Conservation (phyloP, 345 rosid species). For the Anacardium occidentale region DNA sequence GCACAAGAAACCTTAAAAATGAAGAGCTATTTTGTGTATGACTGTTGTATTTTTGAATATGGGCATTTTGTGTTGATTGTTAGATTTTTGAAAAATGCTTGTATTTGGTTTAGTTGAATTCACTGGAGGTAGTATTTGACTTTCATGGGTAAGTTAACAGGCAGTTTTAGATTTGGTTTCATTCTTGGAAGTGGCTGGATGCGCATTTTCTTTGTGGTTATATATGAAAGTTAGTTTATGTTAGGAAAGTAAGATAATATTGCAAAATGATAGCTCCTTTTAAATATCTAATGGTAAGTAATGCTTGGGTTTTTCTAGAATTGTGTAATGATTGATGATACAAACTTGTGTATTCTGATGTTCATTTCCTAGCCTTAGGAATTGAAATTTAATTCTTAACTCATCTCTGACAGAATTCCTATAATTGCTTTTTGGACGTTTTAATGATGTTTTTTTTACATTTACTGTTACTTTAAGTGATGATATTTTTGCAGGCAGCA, state of each 20-base stretch:
- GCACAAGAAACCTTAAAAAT: slow-evolving; percentile 5
- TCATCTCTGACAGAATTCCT: neutral
- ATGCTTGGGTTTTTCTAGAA: neutral
- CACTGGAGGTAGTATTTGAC: neutral
- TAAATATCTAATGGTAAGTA: neutral
- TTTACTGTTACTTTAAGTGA: slow-evolving; percentile 16
- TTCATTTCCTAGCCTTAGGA: neutral
- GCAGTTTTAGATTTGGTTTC: neutral
- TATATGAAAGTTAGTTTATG: slow-evolving; percentile 4
- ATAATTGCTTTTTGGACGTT: neutral
- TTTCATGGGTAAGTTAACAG: neutral
- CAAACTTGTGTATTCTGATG: neutral
- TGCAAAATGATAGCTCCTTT: slow-evolving; percentile 9
- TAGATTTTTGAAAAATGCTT: neutral
- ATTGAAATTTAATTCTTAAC: neutral
- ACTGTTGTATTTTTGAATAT: neutral
- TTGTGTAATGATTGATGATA: neutral
- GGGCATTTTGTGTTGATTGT: neutral
- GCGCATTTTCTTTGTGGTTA: neutral
- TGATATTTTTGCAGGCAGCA: slow-evolving; percentile 52
- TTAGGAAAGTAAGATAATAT: slow-evolving; percentile 7
- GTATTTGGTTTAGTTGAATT: slow-evolving; percentile 1
- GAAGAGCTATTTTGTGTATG: slow-evolving; percentile 1
- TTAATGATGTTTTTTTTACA: neutral
- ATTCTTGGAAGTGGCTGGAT: neutral